Conservation (phyloP, 106 monocot genomes). For the Dendrobium officinale region DNA sequence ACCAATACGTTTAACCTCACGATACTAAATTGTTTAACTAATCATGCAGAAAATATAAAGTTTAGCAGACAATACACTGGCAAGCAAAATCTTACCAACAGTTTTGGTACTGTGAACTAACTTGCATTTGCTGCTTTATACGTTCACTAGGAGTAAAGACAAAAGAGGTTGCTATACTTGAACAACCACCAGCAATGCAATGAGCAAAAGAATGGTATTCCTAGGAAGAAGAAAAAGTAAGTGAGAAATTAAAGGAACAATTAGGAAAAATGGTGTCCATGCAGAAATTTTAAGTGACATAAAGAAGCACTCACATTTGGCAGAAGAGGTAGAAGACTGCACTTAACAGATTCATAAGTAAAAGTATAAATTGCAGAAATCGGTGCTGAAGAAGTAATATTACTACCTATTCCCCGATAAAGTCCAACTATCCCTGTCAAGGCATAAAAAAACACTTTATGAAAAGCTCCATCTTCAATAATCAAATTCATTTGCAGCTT, state of each 20-base stretch:
- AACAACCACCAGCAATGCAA: constrained; percentile 91
- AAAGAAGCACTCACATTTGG: constrained; percentile 47
- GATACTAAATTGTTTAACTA: neutral
- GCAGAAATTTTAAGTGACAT: constrained; percentile 2
- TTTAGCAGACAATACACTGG: neutral
- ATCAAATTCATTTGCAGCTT: neutral
- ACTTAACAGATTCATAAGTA: constrained; percentile 98
- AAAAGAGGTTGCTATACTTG: constrained; percentile 91
- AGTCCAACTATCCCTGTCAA: constrained; percentile 67
- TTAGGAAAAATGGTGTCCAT: neutral
- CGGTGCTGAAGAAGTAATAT: constrained; percentile 86
- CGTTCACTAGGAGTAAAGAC: constrained; percentile 92
- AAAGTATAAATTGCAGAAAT: constrained; percentile 91
- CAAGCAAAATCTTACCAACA: constrained; percentile 57
- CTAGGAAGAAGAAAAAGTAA: constrained; percentile 26
- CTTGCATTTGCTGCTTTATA: constrained; percentile 99
- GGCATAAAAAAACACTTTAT: neutral
- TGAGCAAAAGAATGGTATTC: constrained; percentile 84
- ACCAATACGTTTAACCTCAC: neutral
- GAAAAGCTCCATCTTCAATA: neutral
- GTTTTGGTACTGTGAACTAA: constrained; percentile 78
- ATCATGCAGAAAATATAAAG: neutral
- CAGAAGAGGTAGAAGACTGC: constrained; percentile 59
- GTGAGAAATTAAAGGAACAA: neutral
- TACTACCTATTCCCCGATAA: constrained; percentile 88